Percentiles rank a stretch among this genome's conserved stretches.
These are phyloP conservation scores for Stagonosporopsis vannaccii DNA, from an alignment of 2,329 filamentous ascomycete genomes.

Conservation along the genomic window DNA sequence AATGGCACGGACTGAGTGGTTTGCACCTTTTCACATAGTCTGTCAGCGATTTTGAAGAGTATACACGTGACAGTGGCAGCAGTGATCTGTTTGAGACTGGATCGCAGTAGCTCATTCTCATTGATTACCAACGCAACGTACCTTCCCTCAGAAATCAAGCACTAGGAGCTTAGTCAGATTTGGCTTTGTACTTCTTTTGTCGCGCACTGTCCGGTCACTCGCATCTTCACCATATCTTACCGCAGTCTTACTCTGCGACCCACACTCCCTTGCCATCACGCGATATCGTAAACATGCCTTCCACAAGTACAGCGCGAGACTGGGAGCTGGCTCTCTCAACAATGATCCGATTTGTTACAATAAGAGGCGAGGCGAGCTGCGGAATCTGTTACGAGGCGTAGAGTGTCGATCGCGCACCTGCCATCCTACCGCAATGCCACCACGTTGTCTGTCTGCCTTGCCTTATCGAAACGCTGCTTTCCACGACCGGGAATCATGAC, in stretches of 20 bases:
- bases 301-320: not conserved
- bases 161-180: not conserved
- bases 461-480: not conserved
- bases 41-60: not conserved
- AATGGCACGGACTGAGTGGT: slow-evolving; percentile 30
- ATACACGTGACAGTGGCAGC: not conserved
- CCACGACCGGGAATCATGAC: not conserved
- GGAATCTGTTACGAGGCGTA: slow-evolving; percentile 7
- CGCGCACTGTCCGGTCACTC: not conserved
- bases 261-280: slow-evolving; percentile 1
- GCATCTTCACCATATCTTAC: not conserved
- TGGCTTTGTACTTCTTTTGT: too few relatives aligned
- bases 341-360: not conserved
- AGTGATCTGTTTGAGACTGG: not conserved
- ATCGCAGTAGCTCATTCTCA: not conserved
- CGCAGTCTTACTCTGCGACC: not conserved
- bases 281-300: not conserved
- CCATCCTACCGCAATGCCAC: not conserved
- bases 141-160: not conserved
- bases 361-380: not conserved
- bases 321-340: not conserved
- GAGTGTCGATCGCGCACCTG: slow-evolving; percentile 3
- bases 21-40: not conserved
- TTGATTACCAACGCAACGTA: not conserved
- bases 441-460: slow-evolving; percentile 7